Percentiles rank a stretch among this genome's conserved stretches.
Evolutionary conservation across 2,329 filamentous ascomycete genomes (phyloP).

Genomic region (Pestalotiopsis sp.): DNA sequence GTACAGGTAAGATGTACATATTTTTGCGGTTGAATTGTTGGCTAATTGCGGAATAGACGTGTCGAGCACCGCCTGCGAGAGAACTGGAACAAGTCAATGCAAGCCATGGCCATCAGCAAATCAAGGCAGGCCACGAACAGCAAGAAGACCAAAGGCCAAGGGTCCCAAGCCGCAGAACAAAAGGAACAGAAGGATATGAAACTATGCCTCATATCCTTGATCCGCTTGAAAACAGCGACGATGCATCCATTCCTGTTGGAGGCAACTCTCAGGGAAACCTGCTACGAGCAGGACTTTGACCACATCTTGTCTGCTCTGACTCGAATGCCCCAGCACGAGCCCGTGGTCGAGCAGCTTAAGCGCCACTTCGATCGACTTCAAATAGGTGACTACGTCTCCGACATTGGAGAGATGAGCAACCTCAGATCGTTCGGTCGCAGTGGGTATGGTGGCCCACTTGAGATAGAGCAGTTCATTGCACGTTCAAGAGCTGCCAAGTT

Average conservation of each 20-base stretch:
- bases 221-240: not conserved
- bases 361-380: not conserved
- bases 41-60: not conserved
- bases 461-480: not conserved
- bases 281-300: not conserved
- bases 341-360: not conserved
- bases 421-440: not conserved
- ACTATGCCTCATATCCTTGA: not conserved
- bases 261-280: not conserved
- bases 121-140: not conserved
- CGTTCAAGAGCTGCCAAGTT: not conserved
- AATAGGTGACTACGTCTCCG: not conserved
- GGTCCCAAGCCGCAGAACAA: not conserved
- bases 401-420: not conserved
- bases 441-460: not conserved
- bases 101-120: not conserved
- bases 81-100: not conserved
- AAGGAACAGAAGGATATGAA: not conserved
- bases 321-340: not conserved
- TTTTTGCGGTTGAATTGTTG: not conserved
- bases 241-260: slow-evolving; percentile 9
- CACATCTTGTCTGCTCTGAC: not conserved
- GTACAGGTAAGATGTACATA: slow-evolving; percentile 2
- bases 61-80: not conserved
- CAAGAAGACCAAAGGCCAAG: not conserved